phyloP scores from a whole-genome alignment of 257 asterid genomes.

The Nicotiana otophora region DNA sequence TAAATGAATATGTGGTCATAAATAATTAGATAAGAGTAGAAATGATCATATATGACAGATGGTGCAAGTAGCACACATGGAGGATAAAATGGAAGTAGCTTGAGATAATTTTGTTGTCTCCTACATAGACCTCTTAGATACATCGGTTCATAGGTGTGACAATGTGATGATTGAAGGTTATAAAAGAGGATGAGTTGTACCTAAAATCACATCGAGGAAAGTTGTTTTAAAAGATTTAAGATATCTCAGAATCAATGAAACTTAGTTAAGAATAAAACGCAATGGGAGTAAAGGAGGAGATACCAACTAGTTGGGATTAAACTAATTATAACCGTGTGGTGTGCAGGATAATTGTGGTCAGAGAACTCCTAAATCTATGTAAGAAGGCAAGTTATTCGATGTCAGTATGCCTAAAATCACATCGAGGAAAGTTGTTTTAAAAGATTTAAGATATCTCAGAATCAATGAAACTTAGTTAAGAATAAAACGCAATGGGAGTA shows the following conservation, averaged over 20 bases:
- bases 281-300: neutral
- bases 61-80: neutral
- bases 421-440: neutral
- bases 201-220: neutral
- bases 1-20: too few relatives aligned
- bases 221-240: neutral
- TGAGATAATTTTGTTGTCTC: neutral
- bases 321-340: neutral
- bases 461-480: neutral
- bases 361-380: neutral
- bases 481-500: neutral
- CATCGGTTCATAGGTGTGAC: neutral
- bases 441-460: neutral
- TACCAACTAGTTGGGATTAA: neutral
- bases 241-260: neutral
- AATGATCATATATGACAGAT: neutral
- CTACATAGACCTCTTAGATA: neutral
- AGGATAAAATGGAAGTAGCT: neutral
- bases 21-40: too few relatives aligned
- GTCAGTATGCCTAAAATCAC: neutral
- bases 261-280: neutral
- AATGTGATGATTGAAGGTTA: neutral
- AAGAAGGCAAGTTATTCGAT: neutral
- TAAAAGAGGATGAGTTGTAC: neutral
- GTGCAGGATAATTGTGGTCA: neutral